phyloP scores from a whole-genome alignment of 805 yeast species.

The Starmerella cellae region DNA sequence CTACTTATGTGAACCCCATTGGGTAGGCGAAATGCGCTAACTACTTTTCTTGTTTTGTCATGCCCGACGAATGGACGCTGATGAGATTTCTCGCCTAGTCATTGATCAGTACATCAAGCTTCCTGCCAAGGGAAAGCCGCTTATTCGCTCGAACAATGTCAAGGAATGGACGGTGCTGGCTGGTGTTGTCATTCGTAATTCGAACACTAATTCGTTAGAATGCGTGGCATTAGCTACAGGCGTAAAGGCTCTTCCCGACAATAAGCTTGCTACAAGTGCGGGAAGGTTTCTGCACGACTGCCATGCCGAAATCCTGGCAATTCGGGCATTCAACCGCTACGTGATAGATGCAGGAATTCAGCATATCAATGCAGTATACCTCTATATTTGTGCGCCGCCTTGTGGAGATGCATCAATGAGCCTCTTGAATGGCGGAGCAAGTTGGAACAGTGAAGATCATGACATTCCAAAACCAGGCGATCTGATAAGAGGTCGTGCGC shows the following conservation, averaged over 20 bases:
- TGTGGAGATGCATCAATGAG: constrained; percentile 35
- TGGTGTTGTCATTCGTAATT: constrained; percentile 39
- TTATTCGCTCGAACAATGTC: constrained; percentile 45
- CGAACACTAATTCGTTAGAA: constrained; percentile 17
- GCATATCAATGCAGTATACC: constrained; percentile 13
- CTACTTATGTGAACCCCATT: too few species aligned
- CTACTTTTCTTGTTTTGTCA: not conserved
- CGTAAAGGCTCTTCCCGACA: constrained; percentile 60
- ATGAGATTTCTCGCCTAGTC: constrained; percentile 21
- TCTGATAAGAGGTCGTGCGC: constrained; percentile 18
- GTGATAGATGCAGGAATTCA: constrained; percentile 27
- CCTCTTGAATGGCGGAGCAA: constrained; percentile 35
- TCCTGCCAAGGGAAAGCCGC: constrained; percentile 44
- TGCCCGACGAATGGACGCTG: constrained; percentile 6
- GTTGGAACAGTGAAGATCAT: constrained; percentile 9
- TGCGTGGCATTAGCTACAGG: constrained; percentile 60
- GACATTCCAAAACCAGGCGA: constrained; percentile 1
- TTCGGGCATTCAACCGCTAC: constrained; percentile 56
- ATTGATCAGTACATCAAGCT: constrained; percentile 18
- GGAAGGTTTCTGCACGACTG: constrained; percentile 71
- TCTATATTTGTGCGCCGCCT: constrained; percentile 18
- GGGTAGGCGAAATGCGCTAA: too few species aligned
- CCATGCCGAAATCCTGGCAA: constrained; percentile 75
- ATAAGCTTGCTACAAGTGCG: constrained; percentile 29
- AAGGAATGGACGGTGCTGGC: constrained; percentile 79